A percentile compares a stretch with the other conserved stretches of the same genome.
Evolutionary conservation across 2,329 filamentous ascomycete species (phyloP).

Genomic region (Fusarium musae): DNA sequence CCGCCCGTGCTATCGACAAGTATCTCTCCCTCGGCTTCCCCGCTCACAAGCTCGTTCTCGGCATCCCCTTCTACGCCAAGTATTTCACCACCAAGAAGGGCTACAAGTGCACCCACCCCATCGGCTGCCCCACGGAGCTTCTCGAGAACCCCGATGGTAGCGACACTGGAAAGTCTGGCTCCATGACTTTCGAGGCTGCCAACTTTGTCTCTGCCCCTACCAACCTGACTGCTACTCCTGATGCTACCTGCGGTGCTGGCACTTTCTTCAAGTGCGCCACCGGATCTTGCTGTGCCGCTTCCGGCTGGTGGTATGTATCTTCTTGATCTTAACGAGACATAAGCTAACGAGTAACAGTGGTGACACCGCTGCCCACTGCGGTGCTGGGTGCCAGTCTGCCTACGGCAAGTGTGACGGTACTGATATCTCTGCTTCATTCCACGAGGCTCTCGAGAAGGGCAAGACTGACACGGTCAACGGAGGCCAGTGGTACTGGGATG

Average conservation of each 20-base stretch:
- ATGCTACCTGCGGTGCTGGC: conserved; percentile 36
- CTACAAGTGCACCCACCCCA: conserved; percentile 56
- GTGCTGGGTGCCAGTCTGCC: conserved; percentile 32
- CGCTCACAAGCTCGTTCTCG: conserved; percentile 68
- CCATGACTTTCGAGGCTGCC: conserved; percentile 53
- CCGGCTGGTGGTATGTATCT: conserved; percentile 38
- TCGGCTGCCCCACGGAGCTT: conserved; percentile 68
- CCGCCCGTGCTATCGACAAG: conserved; percentile 64
- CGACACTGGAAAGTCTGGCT: conserved; percentile 64
- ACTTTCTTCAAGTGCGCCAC: conserved; percentile 29
- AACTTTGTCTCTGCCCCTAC: conserved; percentile 41
- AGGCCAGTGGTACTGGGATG: conserved; percentile 67
- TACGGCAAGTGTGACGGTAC: conserved; percentile 34
- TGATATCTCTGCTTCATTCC: conserved; percentile 49
- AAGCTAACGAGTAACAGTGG: conserved; percentile 10
- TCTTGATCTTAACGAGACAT: rapidly evolving
- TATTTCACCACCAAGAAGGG: conserved; percentile 68
- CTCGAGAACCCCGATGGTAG: conserved; percentile 70
- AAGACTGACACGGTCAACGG: conserved; percentile 59
- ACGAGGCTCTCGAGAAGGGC: conserved; percentile 54
- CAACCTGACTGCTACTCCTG: conserved; percentile 32
- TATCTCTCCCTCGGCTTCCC: conserved; percentile 69
- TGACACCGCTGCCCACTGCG: conserved; percentile 33
- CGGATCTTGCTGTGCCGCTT: conserved; percentile 32
- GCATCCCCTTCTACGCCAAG: conserved; percentile 76